phyloP scores from a whole-genome alignment of 495 filamentous ascomycete species.

The Neurospora sp. region DNA sequence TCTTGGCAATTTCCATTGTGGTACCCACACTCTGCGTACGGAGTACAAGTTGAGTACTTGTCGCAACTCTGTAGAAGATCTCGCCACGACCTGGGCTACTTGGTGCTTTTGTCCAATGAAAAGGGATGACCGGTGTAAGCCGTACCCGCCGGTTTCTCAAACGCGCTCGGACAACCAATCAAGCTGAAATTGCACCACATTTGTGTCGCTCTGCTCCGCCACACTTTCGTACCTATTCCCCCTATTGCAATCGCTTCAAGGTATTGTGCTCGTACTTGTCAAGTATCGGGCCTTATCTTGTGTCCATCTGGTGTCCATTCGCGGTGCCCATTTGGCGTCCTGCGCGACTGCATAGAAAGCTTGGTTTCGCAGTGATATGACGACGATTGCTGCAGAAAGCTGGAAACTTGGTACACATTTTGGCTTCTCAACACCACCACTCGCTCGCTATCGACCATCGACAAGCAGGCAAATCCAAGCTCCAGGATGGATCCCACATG shows the following conservation, averaged over 20 bases:
- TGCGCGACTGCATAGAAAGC: neutral
- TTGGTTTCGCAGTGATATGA: slow-evolving; percentile 1
- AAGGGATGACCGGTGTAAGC: neutral
- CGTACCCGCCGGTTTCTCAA: neutral
- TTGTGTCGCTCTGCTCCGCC: slow-evolving; percentile 12
- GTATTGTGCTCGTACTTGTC: slow-evolving; percentile 4
- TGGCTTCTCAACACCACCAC: neutral
- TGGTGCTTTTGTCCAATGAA: slow-evolving; percentile 6
- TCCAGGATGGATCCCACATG: neutral
- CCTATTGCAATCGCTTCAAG: slow-evolving; percentile 6
- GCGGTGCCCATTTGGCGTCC: neutral
- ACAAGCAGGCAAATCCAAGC: neutral
- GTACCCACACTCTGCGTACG: neutral
- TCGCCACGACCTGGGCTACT: slow-evolving; percentile 13
- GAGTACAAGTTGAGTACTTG: neutral
- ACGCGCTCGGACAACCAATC: neutral
- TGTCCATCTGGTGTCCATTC: neutral
- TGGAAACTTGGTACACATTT: neutral
- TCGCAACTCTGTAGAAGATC: neutral
- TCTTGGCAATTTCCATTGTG: neutral
- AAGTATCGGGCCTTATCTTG: neutral
- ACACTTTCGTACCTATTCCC: slow-evolving; percentile 8
- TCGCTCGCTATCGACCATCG: neutral
- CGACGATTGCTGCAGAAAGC: neutral
- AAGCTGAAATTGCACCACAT: slow-evolving; percentile 13